phyloP scores from a whole-genome alignment of 2,329 filamentous ascomycete species.

The Fusarium devonianum region DNA sequence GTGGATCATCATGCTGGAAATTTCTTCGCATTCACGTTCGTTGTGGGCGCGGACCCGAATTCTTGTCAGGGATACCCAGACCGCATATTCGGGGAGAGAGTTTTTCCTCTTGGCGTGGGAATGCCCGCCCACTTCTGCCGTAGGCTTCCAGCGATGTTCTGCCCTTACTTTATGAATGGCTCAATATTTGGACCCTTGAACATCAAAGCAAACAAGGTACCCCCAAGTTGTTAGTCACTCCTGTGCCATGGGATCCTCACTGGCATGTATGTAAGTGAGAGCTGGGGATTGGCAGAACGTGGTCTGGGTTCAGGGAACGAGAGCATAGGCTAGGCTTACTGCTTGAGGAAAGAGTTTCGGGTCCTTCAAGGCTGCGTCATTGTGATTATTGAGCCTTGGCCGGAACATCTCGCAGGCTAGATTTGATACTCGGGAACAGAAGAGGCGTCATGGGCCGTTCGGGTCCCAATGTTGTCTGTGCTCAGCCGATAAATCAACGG shows the following conservation, averaged over 20 bases:
- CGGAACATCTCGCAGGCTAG: constrained; percentile 21
- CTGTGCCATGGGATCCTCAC: constrained; percentile 27
- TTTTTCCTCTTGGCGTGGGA: constrained; percentile 27
- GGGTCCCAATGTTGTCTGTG: constrained; percentile 14
- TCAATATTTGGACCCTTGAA: constrained; percentile 17
- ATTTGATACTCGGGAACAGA: constrained; percentile 15
- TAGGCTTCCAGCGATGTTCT: constrained; percentile 10
- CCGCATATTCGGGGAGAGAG: constrained; percentile 34
- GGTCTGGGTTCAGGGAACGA: constrained; percentile 21
- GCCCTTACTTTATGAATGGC: constrained; percentile 14
- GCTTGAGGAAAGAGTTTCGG: constrained; percentile 24
- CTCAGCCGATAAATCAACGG: constrained; percentile 16
- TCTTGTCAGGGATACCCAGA: constrained; percentile 38
- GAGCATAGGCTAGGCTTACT: constrained; percentile 18
- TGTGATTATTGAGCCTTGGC: constrained; percentile 1
- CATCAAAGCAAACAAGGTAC: constrained; percentile 19
- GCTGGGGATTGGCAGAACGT: constrained; percentile 20
- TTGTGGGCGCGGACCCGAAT: constrained; percentile 24
- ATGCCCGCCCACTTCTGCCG: constrained; percentile 18
- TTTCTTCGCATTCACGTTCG: constrained; percentile 27
- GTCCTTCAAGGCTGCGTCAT: constrained; percentile 28
- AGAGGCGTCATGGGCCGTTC: constrained; percentile 18
- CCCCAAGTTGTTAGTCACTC: constrained; percentile 18
- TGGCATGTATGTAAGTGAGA: constrained; percentile 12
- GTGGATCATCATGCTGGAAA: constrained; percentile 40